Evolutionary conservation across 108 stramenopile species (phyloP).

Genomic region (Pseudonitzschia multistriata): DNA sequence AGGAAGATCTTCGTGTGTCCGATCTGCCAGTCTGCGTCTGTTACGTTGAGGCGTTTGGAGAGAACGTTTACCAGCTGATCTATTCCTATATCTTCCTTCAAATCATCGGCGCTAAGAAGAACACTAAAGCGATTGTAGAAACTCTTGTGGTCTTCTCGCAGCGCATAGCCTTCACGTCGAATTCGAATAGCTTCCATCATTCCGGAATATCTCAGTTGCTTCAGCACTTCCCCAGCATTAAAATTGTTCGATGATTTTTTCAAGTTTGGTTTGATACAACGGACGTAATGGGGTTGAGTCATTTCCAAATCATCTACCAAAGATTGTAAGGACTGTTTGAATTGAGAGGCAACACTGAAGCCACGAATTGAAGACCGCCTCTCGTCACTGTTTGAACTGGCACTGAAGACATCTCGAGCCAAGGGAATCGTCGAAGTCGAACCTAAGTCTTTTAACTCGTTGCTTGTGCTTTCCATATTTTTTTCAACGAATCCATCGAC

Average conservation of each 20-base stretch:
- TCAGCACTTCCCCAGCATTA: slow-evolving; percentile 74
- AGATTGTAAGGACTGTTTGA: slow-evolving; percentile 74
- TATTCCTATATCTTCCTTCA: slow-evolving; percentile 59
- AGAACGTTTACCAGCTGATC: slow-evolving; percentile 69
- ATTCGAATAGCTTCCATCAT: slow-evolving; percentile 99
- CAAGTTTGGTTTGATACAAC: slow-evolving; percentile 92
- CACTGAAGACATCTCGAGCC: slow-evolving; percentile 50
- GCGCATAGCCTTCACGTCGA: slow-evolving; percentile 88
- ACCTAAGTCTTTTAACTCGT: slow-evolving; percentile 81
- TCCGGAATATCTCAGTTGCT: slow-evolving; percentile 95
- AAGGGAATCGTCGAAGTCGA: slow-evolving; percentile 49
- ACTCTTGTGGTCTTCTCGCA: slow-evolving; percentile 86
- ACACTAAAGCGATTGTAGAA: slow-evolving; percentile 84
- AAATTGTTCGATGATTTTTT: slow-evolving; percentile 66
- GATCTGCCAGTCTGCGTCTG: slow-evolving; percentile 89
- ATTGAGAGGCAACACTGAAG: slow-evolving; percentile 87
- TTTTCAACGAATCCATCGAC: slow-evolving; percentile 89
- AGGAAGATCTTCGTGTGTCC: slow-evolving; percentile 89
- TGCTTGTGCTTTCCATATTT: slow-evolving; percentile 89
- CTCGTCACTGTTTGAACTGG: slow-evolving; percentile 7
- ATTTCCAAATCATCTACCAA: slow-evolving; percentile 81
- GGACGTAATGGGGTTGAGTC: slow-evolving; percentile 89
- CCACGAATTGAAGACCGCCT: slow-evolving; percentile 77
- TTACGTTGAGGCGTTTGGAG: slow-evolving; percentile 71
- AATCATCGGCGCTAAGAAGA: slow-evolving; percentile 58